Evolutionary conservation across 768 basidiomycete genomes (phyloP), one percentile per base, ranked within the genome.

Genomic region (Suillus hirtellus): DNA sequence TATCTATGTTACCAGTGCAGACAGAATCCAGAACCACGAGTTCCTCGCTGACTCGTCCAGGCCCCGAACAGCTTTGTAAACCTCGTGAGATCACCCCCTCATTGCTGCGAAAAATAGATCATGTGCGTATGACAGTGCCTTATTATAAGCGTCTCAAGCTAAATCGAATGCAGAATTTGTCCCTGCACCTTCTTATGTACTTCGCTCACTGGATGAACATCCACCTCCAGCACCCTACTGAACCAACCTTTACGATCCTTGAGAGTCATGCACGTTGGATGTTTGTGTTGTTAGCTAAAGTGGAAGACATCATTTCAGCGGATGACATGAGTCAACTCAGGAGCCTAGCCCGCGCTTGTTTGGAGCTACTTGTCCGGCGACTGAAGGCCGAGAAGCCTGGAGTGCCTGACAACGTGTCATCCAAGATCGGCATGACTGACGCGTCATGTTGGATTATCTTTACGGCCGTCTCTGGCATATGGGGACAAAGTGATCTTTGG

Each of bases 401-500:
- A 44, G 63, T 46, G 37, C 19, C 47, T 21, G 37, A 42, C 5
- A 5, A 17, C 15, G 12, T n/a, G 52, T 49, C 59, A 58, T 40
- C 67, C 27, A 47, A 78, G 78, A 71, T 64, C 68, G 55, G 70
- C 72, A 78, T 80, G 70, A 68, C 71, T 49, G 78, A 77, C 46
- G 61, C 79, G 60, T 84, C 88, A 10, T 91, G 89, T 69, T 95
- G 93, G 93, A 80, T 93, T 65, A 78, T 92, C 43, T 78, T 94
- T 6, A 76, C 87, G 7, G 83, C 84, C 1, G 77, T 94, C 54
- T 81, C 83, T 31, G 84, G 82, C 21, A 73, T 88, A 3, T 95
- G 93, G 93, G 87, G 85, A 27, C 93, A 95, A 77, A 81, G 78
- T 59, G 93, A 95, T 72, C 75, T 95, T 47, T 95, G 92, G 92